Conservation (phyloP, 2,329 filamentous ascomycete species). For the Ophiosphaerella herpotricha region DNA sequence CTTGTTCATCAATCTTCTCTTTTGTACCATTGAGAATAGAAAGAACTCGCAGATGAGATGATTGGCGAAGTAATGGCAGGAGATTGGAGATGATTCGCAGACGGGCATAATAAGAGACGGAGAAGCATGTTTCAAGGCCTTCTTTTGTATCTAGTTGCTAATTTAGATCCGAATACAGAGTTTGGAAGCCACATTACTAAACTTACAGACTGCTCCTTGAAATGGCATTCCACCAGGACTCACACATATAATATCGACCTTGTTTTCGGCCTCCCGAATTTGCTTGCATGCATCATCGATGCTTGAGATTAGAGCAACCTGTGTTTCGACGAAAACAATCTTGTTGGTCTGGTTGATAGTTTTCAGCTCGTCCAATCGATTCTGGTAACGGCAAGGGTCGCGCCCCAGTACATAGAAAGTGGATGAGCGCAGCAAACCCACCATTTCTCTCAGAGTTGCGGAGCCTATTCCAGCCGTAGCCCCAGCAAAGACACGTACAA, state of each 20-base stretch:
- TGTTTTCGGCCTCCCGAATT: conserved; percentile 4
- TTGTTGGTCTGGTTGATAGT: conserved; percentile 3
- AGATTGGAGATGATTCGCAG: conserved; percentile 38
- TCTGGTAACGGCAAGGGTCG: conserved; percentile 4
- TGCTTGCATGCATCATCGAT: conserved; percentile 9
- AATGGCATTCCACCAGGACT: conserved; percentile 14
- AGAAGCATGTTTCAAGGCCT: conserved; percentile 33
- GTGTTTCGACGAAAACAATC: conserved; percentile 34
- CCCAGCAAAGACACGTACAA: conserved; percentile 15
- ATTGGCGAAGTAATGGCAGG: conserved; percentile 34
- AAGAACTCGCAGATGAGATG: conserved; percentile 35
- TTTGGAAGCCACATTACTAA: background rate
- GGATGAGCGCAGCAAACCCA: conserved; percentile 12
- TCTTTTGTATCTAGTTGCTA: conserved; percentile 34
- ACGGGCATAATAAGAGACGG: conserved; percentile 41
- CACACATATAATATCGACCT: conserved; percentile 11
- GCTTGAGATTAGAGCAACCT: conserved; percentile 18
- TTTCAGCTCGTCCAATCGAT: conserved; percentile 5
- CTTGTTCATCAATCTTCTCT: conserved; percentile 33
- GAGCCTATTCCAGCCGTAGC: conserved; percentile 27
- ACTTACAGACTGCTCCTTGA: conserved; percentile 12
- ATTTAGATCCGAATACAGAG: background rate
- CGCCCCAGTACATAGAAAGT: conserved; percentile 15
- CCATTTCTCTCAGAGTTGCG: conserved; percentile 27
- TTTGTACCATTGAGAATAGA: conserved; percentile 37